Evolutionary conservation across 2,329 filamentous ascomycete species (phyloP).

Genomic region (Aspergillus ustus): DNA sequence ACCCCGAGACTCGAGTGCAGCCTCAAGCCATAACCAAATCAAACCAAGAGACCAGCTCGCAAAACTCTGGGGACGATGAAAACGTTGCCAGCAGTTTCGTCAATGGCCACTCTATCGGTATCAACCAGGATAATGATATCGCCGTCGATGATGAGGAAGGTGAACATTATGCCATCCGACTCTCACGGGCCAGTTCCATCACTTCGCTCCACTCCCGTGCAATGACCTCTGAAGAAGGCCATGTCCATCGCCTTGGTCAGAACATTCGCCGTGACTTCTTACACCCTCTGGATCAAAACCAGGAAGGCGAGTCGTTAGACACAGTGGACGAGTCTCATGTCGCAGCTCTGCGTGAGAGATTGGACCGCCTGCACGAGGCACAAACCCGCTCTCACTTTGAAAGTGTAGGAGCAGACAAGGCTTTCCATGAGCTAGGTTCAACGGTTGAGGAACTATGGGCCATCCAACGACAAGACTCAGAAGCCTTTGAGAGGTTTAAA

Average conservation of each 20-base stretch:
- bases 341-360: conserved; percentile 47
- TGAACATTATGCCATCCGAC: conserved; percentile 50
- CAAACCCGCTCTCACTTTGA: conserved; percentile 48
- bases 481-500: conserved; percentile 50
- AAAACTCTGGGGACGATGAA: conserved; percentile 39
- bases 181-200: conserved; percentile 66
- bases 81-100: conserved; percentile 38
- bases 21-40: conserved; percentile 24
- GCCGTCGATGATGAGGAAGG: conserved; percentile 48
- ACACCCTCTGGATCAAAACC: conserved; percentile 48
- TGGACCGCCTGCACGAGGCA: conserved; percentile 49
- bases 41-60: conserved; percentile 36
- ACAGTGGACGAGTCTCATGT: conserved; percentile 50
- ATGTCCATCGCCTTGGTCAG: conserved; percentile 69
- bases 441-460: conserved; percentile 52
- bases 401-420: conserved; percentile 43
- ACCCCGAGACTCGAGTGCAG: conserved; percentile 77
- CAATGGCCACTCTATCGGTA: conserved; percentile 23
- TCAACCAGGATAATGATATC: conserved; percentile 36
- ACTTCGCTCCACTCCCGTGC: conserved; percentile 70
- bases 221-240: conserved; percentile 70
- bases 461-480: conserved; percentile 48
- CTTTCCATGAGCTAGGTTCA: conserved; percentile 48
- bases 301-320: conserved; percentile 38
- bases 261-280: conserved; percentile 68